A percentile compares a stretch with the other conserved stretches of the same genome.
phyloP scores from a whole-genome alignment of 352 stramenopile genomes.

The Globisporangium orthogonon region DNA sequence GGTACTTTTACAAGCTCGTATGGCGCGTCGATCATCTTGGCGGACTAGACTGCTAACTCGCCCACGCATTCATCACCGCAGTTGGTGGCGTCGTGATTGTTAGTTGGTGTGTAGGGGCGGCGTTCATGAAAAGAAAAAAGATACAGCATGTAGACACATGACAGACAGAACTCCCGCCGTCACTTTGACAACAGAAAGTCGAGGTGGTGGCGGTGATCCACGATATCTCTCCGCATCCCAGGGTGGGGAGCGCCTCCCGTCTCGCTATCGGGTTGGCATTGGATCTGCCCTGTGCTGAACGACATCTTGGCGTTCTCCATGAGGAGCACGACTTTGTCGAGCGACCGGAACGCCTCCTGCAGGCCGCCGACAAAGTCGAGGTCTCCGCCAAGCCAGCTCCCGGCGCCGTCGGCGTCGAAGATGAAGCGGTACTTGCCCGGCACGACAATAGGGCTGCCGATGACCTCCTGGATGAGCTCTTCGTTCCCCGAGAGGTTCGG shows the following conservation, averaged over 20 bases:
- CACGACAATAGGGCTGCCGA: conserved; percentile 29
- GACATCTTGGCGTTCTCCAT: conserved; percentile 42
- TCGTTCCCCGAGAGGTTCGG: conserved; percentile 30
- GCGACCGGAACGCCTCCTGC: conserved; percentile 30
- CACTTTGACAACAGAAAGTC: conserved; percentile 38
- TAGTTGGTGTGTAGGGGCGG: too few relatives aligned
- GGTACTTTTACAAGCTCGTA: not conserved
- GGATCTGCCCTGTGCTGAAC: conserved; percentile 48
- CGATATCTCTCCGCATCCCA: not conserved
- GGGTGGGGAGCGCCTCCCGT: not conserved
- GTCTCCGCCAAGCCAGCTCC: conserved; percentile 55
- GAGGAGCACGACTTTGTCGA: conserved; percentile 35
- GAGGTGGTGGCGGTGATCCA: conserved; percentile 21
- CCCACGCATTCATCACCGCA: not conserved
- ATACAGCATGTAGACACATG: not conserved
- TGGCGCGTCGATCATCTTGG: too few relatives aligned
- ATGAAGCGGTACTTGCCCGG: conserved; percentile 46
- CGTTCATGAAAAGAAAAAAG: not conserved
- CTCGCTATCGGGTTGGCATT: conserved; percentile 1
- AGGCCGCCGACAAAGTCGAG: conserved; percentile 51
- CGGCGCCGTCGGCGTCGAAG: conserved; percentile 29
- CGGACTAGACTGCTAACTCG: not conserved
- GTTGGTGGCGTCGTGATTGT: too few relatives aligned
- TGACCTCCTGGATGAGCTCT: conserved; percentile 44
- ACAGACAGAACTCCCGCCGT: not conserved